Evolutionary conservation across 1,139 yeast species (phyloP).

Genomic region (Sugiyamaella pinicola): DNA sequence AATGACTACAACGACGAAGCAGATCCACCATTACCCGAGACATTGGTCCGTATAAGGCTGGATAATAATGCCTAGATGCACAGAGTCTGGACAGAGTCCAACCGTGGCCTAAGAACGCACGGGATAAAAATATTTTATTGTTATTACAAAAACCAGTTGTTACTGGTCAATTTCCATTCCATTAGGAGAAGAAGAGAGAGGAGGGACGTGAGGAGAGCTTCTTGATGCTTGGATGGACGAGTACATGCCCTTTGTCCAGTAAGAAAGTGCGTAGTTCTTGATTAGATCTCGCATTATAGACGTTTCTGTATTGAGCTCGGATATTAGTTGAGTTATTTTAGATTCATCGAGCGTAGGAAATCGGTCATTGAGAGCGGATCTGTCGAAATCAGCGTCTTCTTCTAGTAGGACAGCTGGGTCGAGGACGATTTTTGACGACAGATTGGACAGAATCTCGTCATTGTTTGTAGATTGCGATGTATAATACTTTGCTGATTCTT

Average conservation of each 20-base stretch:
- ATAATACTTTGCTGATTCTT: conserved; percentile 1
- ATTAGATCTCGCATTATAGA: conserved; percentile 21
- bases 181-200: neutral
- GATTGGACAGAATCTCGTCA: conserved; percentile 15
- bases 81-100: neutral
- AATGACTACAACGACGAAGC: conserved; percentile 47
- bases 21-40: conserved; percentile 58
- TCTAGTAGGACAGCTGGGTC: conserved; percentile 14
- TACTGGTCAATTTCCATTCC: conserved; percentile 12
- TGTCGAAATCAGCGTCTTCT: neutral
- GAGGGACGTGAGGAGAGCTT: neutral
- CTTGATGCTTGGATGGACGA: conserved; percentile 24
- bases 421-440: conserved; percentile 7
- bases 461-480: conserved; percentile 2
- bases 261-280: conserved; percentile 26
- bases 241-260: conserved; percentile 33
- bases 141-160: neutral
- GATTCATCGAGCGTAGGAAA: conserved; percentile 32
- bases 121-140: neutral
- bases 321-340: conserved; percentile 20
- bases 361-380: conserved; percentile 20
- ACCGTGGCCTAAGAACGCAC: neutral
- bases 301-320: conserved; percentile 23
- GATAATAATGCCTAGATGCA: conserved; percentile 32
- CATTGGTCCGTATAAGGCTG: conserved; percentile 66